Base-by-base conservation (phyloP, 352 stramenopile species). In the Globisporangium barbulae region DNA sequence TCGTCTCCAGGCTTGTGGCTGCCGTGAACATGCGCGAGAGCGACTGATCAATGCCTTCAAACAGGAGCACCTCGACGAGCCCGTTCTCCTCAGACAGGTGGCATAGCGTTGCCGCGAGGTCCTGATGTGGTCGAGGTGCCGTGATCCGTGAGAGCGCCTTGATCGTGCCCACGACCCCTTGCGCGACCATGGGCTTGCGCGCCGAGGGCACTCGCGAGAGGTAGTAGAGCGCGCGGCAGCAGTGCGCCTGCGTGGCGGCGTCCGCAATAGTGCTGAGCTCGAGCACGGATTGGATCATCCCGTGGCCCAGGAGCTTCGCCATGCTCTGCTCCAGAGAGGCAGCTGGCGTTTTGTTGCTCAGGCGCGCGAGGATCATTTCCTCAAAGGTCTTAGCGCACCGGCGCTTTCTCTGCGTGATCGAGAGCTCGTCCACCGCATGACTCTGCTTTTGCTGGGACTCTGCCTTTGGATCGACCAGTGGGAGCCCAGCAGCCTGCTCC, bases 361-460 rank as follows among this genome's bases (percentile, higher is more conserved):
- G 42, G 7, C 80, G 79, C 13, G 69, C 71, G 21, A 71, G 61
- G 45, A 93, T 85, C 81, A 93, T 91, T 21, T 88, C 74, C 59
- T 90, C 82, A 60, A 93, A 93, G 0, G 84, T 91, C 30, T 84
- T 83, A 8, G 84, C 84, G 35, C 84, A 93, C 7, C 81, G 75
- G 1, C 84, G 78, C 59, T 91, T 91, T 12, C 80, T 74, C 25
- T 79, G 66, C 8, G 85, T 60, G 49, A 77, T 77, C 22, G 73
- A 58, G 15, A 53, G 49, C 28, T 68, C 63, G 25, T 68, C 63
- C 1, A 41, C 78, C 68, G 31, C 74, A 56, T 15, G 65, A 8
- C 19, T 25, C 28, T 35, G 47, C 53, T 56, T 65, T 21, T 25
- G 52, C 52, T n/a, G 64, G 30, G 0, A 49, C 8, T 44, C 65